These are phyloP conservation scores for Porogramme epimiltina DNA, from an alignment of 1,284 basidiomycete species.

Conservation along the genomic window DNA sequence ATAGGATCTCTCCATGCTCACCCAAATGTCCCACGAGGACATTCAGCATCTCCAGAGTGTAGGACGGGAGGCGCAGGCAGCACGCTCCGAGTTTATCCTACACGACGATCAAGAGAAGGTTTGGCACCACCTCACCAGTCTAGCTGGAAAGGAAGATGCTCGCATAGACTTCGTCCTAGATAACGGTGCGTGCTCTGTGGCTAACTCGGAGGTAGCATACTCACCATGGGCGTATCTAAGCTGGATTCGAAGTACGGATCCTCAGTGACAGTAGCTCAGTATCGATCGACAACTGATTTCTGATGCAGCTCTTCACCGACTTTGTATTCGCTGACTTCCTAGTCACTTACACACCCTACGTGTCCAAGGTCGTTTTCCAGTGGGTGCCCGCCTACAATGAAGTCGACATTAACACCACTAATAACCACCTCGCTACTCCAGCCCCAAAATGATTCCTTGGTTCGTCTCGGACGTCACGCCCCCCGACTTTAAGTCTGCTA, in stretches of 20 bases:
- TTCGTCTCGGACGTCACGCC: constrained; percentile 93
- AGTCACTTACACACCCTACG: constrained; percentile 83
- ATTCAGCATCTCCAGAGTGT: constrained; percentile 85
- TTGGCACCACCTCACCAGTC: constrained; percentile 73
- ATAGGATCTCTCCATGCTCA: constrained; percentile 83
- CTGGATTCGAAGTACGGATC: constrained; percentile 81
- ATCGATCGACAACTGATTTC: background rate
- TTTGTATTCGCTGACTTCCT: constrained; percentile 94
- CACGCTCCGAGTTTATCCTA: constrained; percentile 78
- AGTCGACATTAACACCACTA: background rate
- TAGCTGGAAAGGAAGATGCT: constrained; percentile 44
- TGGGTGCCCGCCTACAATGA: constrained; percentile 42
- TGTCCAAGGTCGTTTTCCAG: constrained; percentile 87
- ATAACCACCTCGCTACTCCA: constrained; percentile 29
- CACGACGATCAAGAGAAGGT: constrained; percentile 80
- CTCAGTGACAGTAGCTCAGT: background rate
- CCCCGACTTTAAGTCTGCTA: constrained; percentile 65
- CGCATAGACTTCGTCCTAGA: constrained; percentile 91
- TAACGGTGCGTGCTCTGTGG: constrained; percentile 60
- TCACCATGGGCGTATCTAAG: constrained; percentile 37
- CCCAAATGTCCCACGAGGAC: constrained; percentile 78
- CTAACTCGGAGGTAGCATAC: background rate
- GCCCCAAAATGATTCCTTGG: constrained; percentile 90
- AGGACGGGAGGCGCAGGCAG: constrained; percentile 75
- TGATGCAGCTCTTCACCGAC: constrained; percentile 85